Evolutionary conservation across 257 asterid species (phyloP).

Genomic region (Plantago major): DNA sequence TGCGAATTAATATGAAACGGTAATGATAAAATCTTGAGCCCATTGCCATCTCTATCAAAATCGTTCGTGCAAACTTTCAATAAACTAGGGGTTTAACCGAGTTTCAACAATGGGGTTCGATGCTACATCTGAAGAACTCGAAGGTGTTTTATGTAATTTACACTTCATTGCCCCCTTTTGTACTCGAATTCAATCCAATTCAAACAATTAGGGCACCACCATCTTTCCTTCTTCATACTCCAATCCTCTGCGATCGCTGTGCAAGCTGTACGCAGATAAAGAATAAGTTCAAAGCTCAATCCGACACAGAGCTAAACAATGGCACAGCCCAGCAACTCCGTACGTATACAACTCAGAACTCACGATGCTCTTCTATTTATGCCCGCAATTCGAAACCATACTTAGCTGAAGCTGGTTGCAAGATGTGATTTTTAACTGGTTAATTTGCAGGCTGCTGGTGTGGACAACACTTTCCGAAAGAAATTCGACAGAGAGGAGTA

Average conservation of each 20-base stretch:
- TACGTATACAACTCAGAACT: slow-evolving; percentile 25
- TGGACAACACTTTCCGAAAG: slow-evolving; percentile 86
- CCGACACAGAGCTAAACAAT: slow-evolving; percentile 28
- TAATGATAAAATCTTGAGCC: too few relatives aligned
- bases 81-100: too few relatives aligned
- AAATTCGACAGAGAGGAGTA: slow-evolving; percentile 92
- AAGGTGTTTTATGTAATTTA: too few relatives aligned
- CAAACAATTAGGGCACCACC: slow-evolving; percentile 26
- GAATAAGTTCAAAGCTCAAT: slow-evolving; percentile 11
- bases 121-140: too few relatives aligned
- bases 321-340: slow-evolving; percentile 67
- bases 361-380: neutral
- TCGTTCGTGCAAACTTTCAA: too few relatives aligned
- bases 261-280: neutral
- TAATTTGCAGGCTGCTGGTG: slow-evolving; percentile 62
- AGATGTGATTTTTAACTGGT: neutral
- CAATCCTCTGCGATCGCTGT: slow-evolving; percentile 8
- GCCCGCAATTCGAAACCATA: neutral
- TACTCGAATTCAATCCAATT: slow-evolving; percentile 5
- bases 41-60: too few relatives aligned
- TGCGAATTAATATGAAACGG: too few relatives aligned
- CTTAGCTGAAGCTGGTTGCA: slow-evolving; percentile 4
- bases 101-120: too few relatives aligned
- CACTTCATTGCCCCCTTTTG: neutral
- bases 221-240: slow-evolving; percentile 3